These are phyloP conservation scores for Myriosclerotinia curreyana DNA, from an alignment of 2,329 filamentous ascomycete genomes.

Conservation along the genomic window DNA sequence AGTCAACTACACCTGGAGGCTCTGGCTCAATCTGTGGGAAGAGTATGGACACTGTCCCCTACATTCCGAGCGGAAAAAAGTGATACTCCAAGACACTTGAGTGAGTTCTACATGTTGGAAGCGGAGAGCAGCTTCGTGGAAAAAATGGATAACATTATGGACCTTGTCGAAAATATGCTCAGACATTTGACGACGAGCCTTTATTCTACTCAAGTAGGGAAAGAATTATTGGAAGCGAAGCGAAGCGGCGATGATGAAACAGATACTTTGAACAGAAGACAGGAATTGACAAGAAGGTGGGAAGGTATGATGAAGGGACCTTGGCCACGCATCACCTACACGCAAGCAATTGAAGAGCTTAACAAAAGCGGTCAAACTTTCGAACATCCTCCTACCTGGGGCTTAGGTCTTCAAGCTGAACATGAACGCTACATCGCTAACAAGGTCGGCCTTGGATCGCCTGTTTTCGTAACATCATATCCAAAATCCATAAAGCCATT, in stretches of 20 bases:
- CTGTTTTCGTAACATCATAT: conserved; percentile 91
- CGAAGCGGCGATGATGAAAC: conserved; percentile 20
- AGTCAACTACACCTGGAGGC: conserved; percentile 93
- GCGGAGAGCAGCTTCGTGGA: conserved; percentile 80
- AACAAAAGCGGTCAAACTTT: conserved; percentile 60
- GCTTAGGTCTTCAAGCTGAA: conserved; percentile 76
- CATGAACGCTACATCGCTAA: conserved; percentile 87
- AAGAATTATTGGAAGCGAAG: conserved; percentile 47
- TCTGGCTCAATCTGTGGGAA: conserved; percentile 79
- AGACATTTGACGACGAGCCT: conserved; percentile 50
- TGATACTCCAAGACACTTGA: conserved; percentile 89
- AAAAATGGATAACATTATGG: conserved; percentile 68
- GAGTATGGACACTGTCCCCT: conserved; percentile 90
- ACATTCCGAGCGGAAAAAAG: conserved; percentile 92
- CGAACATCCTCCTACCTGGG: conserved; percentile 66
- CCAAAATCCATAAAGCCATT: conserved; percentile 89
- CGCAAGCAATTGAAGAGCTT: conserved; percentile 69
- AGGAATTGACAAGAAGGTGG: conserved; percentile 68
- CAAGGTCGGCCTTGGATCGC: conserved; percentile 51
- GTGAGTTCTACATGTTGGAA: conserved; percentile 99
- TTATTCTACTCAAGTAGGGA: conserved; percentile 46
- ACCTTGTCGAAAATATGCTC: conserved; percentile 76
- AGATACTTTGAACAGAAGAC: conserved; percentile 6
- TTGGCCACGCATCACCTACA: conserved; percentile 85
- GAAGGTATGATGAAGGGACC: conserved; percentile 53